Evolutionary conservation across 129 eudicot genomes (phyloP).

Genomic region (Pulicaria dysenterica): DNA sequence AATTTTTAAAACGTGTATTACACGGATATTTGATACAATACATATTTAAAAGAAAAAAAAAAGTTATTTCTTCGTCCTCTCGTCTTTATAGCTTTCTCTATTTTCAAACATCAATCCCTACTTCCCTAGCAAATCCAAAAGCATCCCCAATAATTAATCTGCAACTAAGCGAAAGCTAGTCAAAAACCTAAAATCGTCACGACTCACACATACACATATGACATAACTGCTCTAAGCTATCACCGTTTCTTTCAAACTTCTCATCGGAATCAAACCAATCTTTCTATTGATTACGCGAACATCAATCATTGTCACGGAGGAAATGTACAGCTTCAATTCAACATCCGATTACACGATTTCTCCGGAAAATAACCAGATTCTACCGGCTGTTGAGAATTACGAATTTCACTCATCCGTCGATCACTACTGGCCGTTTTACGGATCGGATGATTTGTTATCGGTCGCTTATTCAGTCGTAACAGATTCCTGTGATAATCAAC

Average conservation of each 20-base stretch:
- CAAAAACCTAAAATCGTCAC: conserved; percentile 29
- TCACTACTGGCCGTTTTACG: conserved; percentile 41
- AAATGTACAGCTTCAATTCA: conserved; percentile 58
- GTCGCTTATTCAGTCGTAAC: conserved; percentile 54
- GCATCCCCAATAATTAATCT: conserved; percentile 29
- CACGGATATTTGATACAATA: no score
- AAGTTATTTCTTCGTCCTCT: neutral
- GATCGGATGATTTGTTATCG: conserved; percentile 57
- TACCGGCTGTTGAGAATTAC: conserved; percentile 49
- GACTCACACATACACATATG: neutral
- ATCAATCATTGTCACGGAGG: conserved; percentile 56
- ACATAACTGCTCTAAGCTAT: neutral
- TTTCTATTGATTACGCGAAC: no score
- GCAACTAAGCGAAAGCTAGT: conserved; percentile 14
- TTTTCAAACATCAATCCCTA: conserved; percentile 31
- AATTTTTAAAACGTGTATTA: no score
- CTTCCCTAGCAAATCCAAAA: conserved; percentile 32
- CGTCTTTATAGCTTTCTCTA: conserved; percentile 9
- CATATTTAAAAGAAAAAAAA: neutral
- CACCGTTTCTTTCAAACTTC: neutral
- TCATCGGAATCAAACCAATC: neutral
- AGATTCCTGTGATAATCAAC: conserved; percentile 39
- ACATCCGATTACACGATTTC: conserved; percentile 47
- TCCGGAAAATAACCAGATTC: conserved; percentile 53
- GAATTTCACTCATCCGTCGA: conserved; percentile 36